Evolutionary conservation across 1,284 basidiomycete species (phyloP).

Genomic region (Hypsizygus ulmarius): DNA sequence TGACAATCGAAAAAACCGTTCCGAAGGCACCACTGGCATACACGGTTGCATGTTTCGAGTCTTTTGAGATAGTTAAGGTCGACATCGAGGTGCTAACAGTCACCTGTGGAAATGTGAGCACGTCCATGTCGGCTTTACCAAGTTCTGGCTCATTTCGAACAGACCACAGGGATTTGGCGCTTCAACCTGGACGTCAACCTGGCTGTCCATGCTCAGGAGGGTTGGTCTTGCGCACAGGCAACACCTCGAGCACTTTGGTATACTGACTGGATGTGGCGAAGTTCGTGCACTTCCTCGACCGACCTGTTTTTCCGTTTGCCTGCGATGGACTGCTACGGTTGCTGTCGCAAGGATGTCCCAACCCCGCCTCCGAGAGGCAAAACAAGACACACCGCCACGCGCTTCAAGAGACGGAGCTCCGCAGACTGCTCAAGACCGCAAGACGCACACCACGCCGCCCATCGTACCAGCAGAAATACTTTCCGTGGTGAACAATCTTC

Average conservation of each 20-base stretch:
- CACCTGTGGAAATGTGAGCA: slow-evolving; percentile 14
- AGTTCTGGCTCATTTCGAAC: background rate
- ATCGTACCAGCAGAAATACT: slow-evolving; percentile 19
- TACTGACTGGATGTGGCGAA: slow-evolving; percentile 12
- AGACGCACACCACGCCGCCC: background rate
- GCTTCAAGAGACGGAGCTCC: background rate
- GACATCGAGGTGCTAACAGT: slow-evolving; percentile 1
- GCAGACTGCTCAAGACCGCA: background rate
- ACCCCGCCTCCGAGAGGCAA: background rate
- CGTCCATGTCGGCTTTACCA: background rate
- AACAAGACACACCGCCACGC: background rate
- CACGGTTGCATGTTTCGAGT: slow-evolving; percentile 7
- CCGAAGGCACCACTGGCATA: background rate
- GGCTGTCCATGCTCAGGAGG: slow-evolving; percentile 73
- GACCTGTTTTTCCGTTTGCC: slow-evolving; percentile 14
- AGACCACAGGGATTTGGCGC: slow-evolving; percentile 14
- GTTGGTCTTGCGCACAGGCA: slow-evolving; percentile 53
- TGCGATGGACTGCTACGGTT: slow-evolving; percentile 16
- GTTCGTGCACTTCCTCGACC: slow-evolving; percentile 16
- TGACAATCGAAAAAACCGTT: slow-evolving; percentile 1
- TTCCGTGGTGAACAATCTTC: slow-evolving; percentile 19
- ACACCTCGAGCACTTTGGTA: slow-evolving; percentile 38
- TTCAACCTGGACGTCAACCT: slow-evolving; percentile 33
- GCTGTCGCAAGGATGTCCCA: background rate
- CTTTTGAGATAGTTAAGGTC: background rate